phyloP scores from a whole-genome alignment of 306 rosid genomes.

The Arachis hypogaea region DNA sequence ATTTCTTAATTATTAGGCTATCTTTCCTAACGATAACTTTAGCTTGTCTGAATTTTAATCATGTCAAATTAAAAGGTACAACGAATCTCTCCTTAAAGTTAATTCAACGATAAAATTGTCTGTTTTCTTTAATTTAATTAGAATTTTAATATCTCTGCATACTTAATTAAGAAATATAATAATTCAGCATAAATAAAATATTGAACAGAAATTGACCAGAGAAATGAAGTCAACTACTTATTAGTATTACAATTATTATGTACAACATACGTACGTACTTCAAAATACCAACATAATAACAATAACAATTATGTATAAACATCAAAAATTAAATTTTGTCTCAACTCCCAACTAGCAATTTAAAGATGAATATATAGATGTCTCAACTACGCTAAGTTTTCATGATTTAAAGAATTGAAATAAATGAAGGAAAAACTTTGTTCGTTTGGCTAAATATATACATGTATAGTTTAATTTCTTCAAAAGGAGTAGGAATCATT shows the following conservation, averaged over 20 bases:
- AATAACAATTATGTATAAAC: no score
- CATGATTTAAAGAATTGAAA: neutral
- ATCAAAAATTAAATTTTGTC: neutral
- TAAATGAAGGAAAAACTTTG: neutral
- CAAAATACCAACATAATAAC: no score
- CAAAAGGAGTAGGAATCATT: neutral
- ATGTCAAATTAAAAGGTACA: slow-evolving; percentile 33
- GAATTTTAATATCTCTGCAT: neutral
- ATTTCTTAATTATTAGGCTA: slow-evolving; percentile 45
- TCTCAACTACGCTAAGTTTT: neutral
- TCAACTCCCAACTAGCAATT: neutral
- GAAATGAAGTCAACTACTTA: slow-evolving; percentile 16
- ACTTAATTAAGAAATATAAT: neutral
- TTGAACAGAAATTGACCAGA: neutral
- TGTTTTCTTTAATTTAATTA: slow-evolving; percentile 12
- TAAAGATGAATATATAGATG: neutral
- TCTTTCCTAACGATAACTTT: slow-evolving; percentile 25
- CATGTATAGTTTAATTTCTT: neutral
- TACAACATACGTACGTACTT: neutral
- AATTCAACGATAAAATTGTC: neutral
- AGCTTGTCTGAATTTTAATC: slow-evolving; percentile 31
- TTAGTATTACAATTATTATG: neutral
- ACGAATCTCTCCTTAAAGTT: slow-evolving; percentile 14
- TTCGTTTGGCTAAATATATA: neutral
- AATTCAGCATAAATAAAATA: neutral